Conservation (phyloP, 2,329 filamentous ascomycete species). For the Sarocladium kiliense region DNA sequence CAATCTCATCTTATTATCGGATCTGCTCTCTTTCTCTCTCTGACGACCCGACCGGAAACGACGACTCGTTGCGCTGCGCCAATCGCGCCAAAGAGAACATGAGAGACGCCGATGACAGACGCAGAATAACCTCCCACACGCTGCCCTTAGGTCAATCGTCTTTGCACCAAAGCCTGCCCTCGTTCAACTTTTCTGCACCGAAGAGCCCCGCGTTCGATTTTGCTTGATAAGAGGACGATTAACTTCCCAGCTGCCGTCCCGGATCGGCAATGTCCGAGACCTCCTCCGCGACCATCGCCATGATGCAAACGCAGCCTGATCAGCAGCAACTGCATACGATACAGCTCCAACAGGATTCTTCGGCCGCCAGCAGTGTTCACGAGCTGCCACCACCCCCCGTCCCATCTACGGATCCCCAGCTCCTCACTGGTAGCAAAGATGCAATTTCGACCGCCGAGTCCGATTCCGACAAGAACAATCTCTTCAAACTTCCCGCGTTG, state of each 20-base stretch:
- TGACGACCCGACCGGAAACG: not conserved
- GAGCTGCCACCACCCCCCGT: constrained; percentile 37
- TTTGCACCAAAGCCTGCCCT: not conserved
- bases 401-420: constrained; percentile 32
- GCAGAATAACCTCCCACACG: not conserved
- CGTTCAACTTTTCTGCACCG: not conserved
- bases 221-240: too few relatives aligned
- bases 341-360: constrained; percentile 14
- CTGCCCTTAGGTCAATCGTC: not conserved
- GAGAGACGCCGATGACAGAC: constrained; percentile 1
- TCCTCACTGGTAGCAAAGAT: constrained; percentile 17
- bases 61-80: not conserved
- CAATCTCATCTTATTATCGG: not conserved
- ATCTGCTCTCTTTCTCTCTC: not conserved
- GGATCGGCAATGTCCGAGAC: constrained; percentile 18
- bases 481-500: constrained; percentile 67
- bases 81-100: not conserved
- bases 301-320: constrained; percentile 11
- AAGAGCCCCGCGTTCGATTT: too few relatives aligned
- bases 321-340: constrained; percentile 12
- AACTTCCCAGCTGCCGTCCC: not conserved
- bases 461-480: constrained; percentile 47
- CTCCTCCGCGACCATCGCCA: constrained; percentile 16
- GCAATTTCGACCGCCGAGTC: constrained; percentile 11
- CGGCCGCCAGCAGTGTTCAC: constrained; percentile 12